Percentiles rank a stretch among this genome's conserved stretches.
Conservation (phyloP, 106 monocot genomes). For the Apostasia shenzhenica region DNA sequence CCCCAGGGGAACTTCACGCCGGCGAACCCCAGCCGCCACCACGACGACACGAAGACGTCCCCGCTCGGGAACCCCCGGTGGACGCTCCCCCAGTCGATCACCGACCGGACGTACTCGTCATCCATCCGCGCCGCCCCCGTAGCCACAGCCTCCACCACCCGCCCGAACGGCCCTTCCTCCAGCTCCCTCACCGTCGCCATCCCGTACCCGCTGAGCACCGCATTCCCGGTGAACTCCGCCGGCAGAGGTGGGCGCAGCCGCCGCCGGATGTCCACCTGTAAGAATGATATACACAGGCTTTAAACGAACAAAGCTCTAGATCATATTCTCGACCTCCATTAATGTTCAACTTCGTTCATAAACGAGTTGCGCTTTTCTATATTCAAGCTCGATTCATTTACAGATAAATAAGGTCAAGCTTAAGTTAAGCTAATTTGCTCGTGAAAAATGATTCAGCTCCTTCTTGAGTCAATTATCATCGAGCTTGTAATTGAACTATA, state of each 20-base stretch:
- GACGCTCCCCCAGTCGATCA: conserved; percentile 39
- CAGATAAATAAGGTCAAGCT: no score
- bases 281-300: no score
- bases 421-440: no score
- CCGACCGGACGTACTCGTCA: conserved; percentile 43
- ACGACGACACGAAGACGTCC: conserved; percentile 43
- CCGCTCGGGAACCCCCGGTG: conserved; percentile 30
- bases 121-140: conserved; percentile 22
- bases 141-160: conserved; percentile 14
- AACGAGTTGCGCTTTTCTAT: no score
- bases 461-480: no score
- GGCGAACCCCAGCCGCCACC: conserved; percentile 46
- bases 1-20: conserved; percentile 54
- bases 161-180: conserved; percentile 6
- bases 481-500: no score
- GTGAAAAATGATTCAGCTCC: no score
- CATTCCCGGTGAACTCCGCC: conserved; percentile 25
- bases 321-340: no score
- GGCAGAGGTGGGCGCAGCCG: conserved; percentile 24
- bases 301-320: no score
- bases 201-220: conserved; percentile 24
- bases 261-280: conserved; percentile 16
- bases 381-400: no score
- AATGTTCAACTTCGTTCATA: no score
- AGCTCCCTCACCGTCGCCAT: conserved; percentile 11